A percentile compares a stretch with the other conserved stretches of the same genome.
Evolutionary conservation across 768 basidiomycete genomes (phyloP).

Genomic region (Calocybe cyanea): DNA sequence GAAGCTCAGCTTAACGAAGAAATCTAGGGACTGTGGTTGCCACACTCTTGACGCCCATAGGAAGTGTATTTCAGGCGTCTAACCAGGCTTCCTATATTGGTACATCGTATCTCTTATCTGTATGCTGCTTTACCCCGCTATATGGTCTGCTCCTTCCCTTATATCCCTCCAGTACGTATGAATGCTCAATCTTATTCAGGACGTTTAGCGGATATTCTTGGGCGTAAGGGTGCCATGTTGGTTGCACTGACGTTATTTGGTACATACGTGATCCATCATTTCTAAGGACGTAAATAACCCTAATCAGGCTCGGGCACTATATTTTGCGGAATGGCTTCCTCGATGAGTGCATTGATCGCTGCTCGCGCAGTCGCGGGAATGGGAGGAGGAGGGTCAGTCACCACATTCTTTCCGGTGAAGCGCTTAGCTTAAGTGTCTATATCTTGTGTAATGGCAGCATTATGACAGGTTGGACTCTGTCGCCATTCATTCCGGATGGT

Average conservation of each 20-base stretch:
- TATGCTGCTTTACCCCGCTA: conserved; percentile 88
- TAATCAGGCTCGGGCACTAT: conserved; percentile 73
- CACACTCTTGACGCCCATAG: conserved; percentile 80
- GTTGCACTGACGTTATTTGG: conserved; percentile 82
- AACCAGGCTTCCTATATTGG: conserved; percentile 85
- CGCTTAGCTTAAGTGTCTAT: conserved; percentile 18
- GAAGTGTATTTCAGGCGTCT: conserved; percentile 78
- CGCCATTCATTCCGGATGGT: conserved; percentile 14
- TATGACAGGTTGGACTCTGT: conserved; percentile 64
- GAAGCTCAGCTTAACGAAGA: conserved; percentile 9
- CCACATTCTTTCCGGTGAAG: conserved; percentile 15
- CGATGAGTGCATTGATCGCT: conserved; percentile 77
- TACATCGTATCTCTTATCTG: conserved; percentile 80
- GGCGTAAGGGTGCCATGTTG: conserved; percentile 84
- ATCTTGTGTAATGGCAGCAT: conserved; percentile 44
- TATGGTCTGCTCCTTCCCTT: conserved; percentile 52
- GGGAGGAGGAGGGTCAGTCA: conserved; percentile 84
- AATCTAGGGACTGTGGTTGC: conserved; percentile 77
- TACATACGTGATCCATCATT: conserved; percentile 24
- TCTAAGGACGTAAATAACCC: conserved; percentile 8
- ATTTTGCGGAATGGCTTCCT: conserved; percentile 81
- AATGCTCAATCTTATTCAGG: conserved; percentile 40
- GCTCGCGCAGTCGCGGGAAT: conserved; percentile 87
- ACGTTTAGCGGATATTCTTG: conserved; percentile 79
- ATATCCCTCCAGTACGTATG: conserved; percentile 6